Base-by-base conservation (phyloP, 2,329 filamentous ascomycete species). In the Colletotrichum melonis region DNA sequence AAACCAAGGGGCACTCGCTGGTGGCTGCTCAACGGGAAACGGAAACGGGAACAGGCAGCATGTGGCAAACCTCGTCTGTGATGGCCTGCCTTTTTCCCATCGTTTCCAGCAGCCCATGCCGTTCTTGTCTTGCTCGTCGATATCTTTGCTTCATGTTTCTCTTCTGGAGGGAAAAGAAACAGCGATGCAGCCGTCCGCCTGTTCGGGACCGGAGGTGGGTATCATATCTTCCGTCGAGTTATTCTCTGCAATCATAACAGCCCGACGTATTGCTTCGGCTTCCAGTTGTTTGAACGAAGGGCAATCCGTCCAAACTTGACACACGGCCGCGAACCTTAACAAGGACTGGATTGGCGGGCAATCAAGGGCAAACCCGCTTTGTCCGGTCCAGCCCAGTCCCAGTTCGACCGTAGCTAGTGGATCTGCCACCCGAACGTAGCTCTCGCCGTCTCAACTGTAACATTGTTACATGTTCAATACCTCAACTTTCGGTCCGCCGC, bases 361-460 rank as follows among this genome's bases (percentile, higher is more conserved):
- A 56, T 57, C 46, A 49, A 65, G 28, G 59, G 30, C 66, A 38
- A 70, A 71, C 52, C 67, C 62, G 67, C 71, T 52, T 66, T 73
- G 67, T 71, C 71, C 62, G 60, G 56, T 49, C 55, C 49, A 62
- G 60, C 67, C 63, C 62, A 65, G 67, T 70, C 71, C 67, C 60
- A 66, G 71, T 55, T 73, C 62, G 62, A 73, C 56, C 71, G 56
- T 32, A 66, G 60, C 62, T 73, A 70, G 71, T 49, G 67, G 67
- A 73, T 73, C 71, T 73, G 71, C 71, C 71, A 73, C 71, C 71
- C 71, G 71, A 73, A 73, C 71, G 71, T 73, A 67, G 71, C 56
- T 52, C 56, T 70, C 70, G 71, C 67, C 67, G 71, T 73, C 71
- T 73, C 71, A 73, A 73, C 56, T 66, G 71, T 57, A 71, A 57